Conservation (phyloP, 1,139 yeast genomes). For the Keqinozyma sinolaborantium region DNA sequence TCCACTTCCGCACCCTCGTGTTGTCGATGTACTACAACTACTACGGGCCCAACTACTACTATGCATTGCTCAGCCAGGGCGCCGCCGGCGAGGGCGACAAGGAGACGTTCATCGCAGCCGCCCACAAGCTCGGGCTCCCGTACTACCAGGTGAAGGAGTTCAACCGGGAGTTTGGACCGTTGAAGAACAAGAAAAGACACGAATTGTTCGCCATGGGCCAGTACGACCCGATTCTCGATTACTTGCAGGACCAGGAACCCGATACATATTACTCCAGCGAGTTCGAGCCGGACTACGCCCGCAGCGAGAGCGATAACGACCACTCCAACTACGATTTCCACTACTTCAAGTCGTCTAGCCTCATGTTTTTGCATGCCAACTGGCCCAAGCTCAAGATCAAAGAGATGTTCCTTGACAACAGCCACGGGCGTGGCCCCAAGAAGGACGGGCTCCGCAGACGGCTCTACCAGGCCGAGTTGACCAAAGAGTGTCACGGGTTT, state of each 20-base stretch:
- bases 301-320: constrained; percentile 15
- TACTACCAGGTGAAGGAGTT: constrained; percentile 52
- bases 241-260: constrained; percentile 15
- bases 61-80: constrained; percentile 33
- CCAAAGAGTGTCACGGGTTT: constrained; percentile 21
- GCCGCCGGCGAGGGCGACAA: constrained; percentile 58
- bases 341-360: constrained; percentile 22
- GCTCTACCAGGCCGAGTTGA: constrained; percentile 24
- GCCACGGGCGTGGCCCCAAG: constrained; percentile 26
- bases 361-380: constrained; percentile 35
- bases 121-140: constrained; percentile 45
- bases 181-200: constrained; percentile 17
- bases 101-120: constrained; percentile 61
- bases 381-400: constrained; percentile 31
- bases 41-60: constrained; percentile 37
- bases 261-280: constrained; percentile 11
- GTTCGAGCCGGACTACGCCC: constrained; percentile 18
- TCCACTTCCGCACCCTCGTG: constrained; percentile 47
- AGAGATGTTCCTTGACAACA: constrained; percentile 22
- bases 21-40: constrained; percentile 55
- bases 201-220: constrained; percentile 37
- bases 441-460: constrained; percentile 17
- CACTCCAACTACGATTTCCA: constrained; percentile 27
- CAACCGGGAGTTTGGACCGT: constrained; percentile 34
- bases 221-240: constrained; percentile 35